Conservation (phyloP, 1,284 basidiomycete species). For the Amylostereum areolatum region DNA sequence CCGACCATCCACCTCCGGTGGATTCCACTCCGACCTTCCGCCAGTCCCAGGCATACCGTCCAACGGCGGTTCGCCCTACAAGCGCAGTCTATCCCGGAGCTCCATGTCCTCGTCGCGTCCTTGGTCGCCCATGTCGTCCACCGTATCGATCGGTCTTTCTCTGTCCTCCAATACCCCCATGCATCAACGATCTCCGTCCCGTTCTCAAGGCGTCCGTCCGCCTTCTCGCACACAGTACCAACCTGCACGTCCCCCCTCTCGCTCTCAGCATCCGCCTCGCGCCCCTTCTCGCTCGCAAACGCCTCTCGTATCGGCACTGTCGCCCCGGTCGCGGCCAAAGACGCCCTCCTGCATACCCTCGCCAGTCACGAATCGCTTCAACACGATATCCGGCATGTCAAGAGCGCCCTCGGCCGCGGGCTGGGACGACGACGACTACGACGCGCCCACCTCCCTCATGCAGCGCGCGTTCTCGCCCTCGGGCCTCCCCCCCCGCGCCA, state of each 20-base stretch:
- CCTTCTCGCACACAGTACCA: constrained; percentile 16
- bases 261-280: constrained; percentile 17
- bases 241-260: constrained; percentile 25
- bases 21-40: constrained; percentile 32
- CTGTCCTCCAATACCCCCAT: no score
- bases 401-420: constrained; percentile 37
- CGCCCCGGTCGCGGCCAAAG: constrained; percentile 56
- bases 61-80: constrained; percentile 28
- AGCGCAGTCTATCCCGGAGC: constrained; percentile 62
- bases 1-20: constrained; percentile 38
- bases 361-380: constrained; percentile 40
- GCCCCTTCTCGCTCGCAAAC: constrained; percentile 30
- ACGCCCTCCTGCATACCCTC: constrained; percentile 73
- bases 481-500: constrained; percentile 26
- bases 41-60: constrained; percentile 39
- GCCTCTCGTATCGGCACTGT: constrained; percentile 16
- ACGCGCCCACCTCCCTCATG: constrained; percentile 32
- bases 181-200: constrained; percentile 15
- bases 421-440: constrained; percentile 39
- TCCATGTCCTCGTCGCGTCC: constrained; percentile 75
- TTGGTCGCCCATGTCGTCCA: constrained; percentile 72
- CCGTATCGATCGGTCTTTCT: constrained; percentile 41
- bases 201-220: constrained; percentile 12
- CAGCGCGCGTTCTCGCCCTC: constrained; percentile 65
- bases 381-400: constrained; percentile 41